Evolutionary conservation across 805 yeast genomes (phyloP), one percentile per base, ranked within the genome.

Genomic region (Pichia membranifaciens): DNA sequence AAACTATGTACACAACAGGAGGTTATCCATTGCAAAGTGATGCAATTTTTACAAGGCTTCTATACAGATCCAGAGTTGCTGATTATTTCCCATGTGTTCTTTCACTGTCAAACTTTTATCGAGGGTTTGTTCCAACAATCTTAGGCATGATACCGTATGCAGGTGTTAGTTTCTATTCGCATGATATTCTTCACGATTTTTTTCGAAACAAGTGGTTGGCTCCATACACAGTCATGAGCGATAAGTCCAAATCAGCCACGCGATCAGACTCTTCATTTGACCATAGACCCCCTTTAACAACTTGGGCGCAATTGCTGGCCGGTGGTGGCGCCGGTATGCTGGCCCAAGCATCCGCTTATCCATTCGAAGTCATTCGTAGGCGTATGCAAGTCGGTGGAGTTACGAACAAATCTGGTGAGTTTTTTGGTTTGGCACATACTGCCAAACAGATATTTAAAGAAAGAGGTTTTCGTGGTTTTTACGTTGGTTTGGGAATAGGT

Each of bases 91-190:
- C 52, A 54, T 54, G 50, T 32, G 38, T 65, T 7, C 63, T 67
- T 37, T 64, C 75, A 5, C 48, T 77, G 12, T 67, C 78, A 44
- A 91, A 90, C 68, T 93, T 90, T 64, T 93, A 91, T 67, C 74
- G 97, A 49, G 99, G 99, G 2, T 93, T 91, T 65, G 78, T 85
- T 7, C 96, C 99, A 17, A 93, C 99, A 0, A 82, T 93, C 39
- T 58, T 90, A 36, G 99, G 99, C 10, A 90, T 93, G 95, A 74
- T 93, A 20, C 99, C 99, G 1, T 93, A 93, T 62, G 99, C 99
- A 1, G 99, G 99, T 10, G 97, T 91, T 3, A 87, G 96, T 3
- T 93, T 93, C 60, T 86, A 89, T 68, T 86, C 96, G 4, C 98
- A 93, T 66, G 99, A 93, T 68, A 63, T 81, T 48, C 72, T 90